Evolutionary conservation across 192 early-diverging fungal genomes (phyloP), one percentile per base, ranked within the genome.

Genomic region (Diversispora eburnea): DNA sequence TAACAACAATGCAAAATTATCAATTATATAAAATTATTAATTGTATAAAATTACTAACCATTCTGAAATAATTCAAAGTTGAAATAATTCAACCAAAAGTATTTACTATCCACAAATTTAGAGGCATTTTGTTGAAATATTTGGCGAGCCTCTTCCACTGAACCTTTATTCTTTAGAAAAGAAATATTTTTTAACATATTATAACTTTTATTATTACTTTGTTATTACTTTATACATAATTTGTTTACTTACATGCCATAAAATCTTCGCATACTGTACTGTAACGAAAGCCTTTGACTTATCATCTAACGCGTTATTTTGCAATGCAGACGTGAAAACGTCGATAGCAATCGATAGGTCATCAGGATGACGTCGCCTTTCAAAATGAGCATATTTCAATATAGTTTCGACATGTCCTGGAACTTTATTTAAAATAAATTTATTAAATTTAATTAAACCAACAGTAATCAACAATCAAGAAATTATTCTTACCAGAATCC

Each of bases 391-490:
- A 74, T 79, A 88, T 43, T 87, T 86, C 41, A 83, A 77, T 43
- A 89, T 75, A 2, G 88, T 84, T 67, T 92, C 91, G 13, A 88
- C 78, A 66, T 90, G 89, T 19, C 83, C 88, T 20, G 89, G 87
- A 52, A 88, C 89, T 91, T 72, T 10, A 51, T 13, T 17, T 61
- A 46, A 54, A 63, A 33, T 25, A 48, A 43, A 49, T 60, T 33
- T 6, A 65, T 61, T 52, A 41, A 47, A 20, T 33, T 5, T 17
- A 22, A 45, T 39, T 10, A 45, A 3, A 9, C 4, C 15, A 22
- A 68, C 39, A 54, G 33, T 12, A 74, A 19, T 48, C 39, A 7
- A 6, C 10, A 54, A 58, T 6, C 42, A 22, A 13, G 8, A 20
- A 12, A 42, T 13, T 62, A 15, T 17, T 62, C 83, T 65, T 78